phyloP scores from a whole-genome alignment of 75 land plant species.

The Picea sitchensis region DNA sequence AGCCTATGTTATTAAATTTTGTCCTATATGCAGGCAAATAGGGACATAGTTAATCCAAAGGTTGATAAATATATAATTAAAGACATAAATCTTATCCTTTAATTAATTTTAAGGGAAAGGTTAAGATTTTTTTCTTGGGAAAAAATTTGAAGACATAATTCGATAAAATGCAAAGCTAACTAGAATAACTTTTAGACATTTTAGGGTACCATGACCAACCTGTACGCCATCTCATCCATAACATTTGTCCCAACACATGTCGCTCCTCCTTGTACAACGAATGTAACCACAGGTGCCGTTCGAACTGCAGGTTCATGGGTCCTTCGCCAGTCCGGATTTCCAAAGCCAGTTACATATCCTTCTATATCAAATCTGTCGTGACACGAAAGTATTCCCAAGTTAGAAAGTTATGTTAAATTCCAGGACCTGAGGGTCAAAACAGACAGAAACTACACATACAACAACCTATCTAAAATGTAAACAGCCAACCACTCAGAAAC shows the following conservation, averaged over 20 bases:
- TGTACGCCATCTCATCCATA: constrained; percentile 77
- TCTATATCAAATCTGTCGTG: constrained; percentile 79
- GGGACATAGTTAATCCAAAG: not conserved
- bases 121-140: no score
- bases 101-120: no score
- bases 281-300: constrained; percentile 67
- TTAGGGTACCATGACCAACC: constrained; percentile 21
- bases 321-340: constrained; percentile 78
- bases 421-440: not conserved
- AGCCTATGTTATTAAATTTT: not conserved
- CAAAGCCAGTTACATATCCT: constrained; percentile 82
- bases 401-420: not conserved
- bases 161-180: not conserved
- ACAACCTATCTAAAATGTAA: not conserved
- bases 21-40: not conserved
- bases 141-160: no score
- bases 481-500: constrained; percentile 1
- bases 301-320: constrained; percentile 67
- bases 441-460: not conserved
- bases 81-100: no score
- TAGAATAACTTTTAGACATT: not conserved
- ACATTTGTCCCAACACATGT: constrained; percentile 88
- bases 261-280: constrained; percentile 72
- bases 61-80: not conserved
- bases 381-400: not conserved